Evolutionary conservation across 768 basidiomycete species (phyloP), one percentile per base, ranked within the genome.

Genomic region (Lactarius sanguifluus): DNA sequence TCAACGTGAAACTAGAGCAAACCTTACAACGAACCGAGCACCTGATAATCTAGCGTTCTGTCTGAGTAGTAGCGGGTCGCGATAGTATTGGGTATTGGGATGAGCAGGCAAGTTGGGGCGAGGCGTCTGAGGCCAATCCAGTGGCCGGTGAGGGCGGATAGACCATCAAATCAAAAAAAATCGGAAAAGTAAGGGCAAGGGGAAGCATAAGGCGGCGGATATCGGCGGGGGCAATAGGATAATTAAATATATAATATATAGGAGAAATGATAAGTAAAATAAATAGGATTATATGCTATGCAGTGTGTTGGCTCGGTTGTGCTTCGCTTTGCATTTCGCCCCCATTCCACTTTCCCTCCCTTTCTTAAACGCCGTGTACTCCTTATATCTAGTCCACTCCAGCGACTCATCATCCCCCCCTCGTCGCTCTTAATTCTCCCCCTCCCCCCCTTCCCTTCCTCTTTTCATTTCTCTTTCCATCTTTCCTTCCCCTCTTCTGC

Each of bases 301-400:
- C 28, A 3, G 54, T 1, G 32, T 56, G 30, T 30, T 30, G 54
- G 15, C 13, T 41, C 13, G 32, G 28, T 9, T 6, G 32, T 5
- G 25, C 55, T 56, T 58, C 54, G 34, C 62, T 57, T 20, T 41
- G 47, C 47, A 50, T 50, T 50, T 50, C 25, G 23, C 56, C 62
- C 64, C 62, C 28, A 34, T 45, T 50, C 30, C 40, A 23, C 2
- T 56, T 38, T 55, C 30, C n/a, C 34, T 23, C 43, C 64, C 28
- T 59, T 54, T 52, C 25, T 25, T 67, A 63, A 67, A 67, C 61
- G 61, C 66, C 66, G 66, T 59, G 61, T 54, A 58, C 12, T 66
- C 57, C 25, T 45, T 64, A 64, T 67, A 67, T 67, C 57, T 50
- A 56, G 6, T 30, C 54, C 28, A 18, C 54, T 20, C 32, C 56